Base-by-base conservation (phyloP, 2,329 filamentous ascomycete genomes). In the Nannizziopsis barbatae region DNA sequence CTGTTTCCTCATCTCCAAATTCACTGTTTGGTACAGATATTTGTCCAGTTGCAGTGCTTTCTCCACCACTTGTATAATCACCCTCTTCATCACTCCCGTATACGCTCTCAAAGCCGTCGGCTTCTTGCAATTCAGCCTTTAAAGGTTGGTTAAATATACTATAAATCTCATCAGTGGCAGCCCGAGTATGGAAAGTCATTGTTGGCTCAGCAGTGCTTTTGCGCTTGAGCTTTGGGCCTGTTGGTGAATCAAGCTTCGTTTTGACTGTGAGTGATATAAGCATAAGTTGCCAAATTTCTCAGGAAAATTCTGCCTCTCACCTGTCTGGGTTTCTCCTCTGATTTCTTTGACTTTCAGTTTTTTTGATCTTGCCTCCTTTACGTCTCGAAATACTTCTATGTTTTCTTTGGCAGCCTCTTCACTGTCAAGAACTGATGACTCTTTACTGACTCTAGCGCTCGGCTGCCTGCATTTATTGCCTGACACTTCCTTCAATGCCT, bases 101-200 rank as follows among this genome's bases (percentile, higher is more conserved):
- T 40, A 83, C 80, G 49, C 83, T 81, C 11, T 86, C 80, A 2
- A 74, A 73, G 18, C 73, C 76, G 45, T 67, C 62, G 30, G 68
- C 67, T 1, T 70, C 63, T 14, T 67, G 65, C 31, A 56, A 58
- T 48, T 70, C 64, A 2, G 70, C 69, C 53, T 75, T 75, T 32
- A 90, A 65, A 1, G 92, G 90, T 50, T 92, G 85, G 60, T 92
- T 96, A 68, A 96, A 98, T 42, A 98, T 86, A 50, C 88, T 88
- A 60, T 96, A 96, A 45, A 98, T 95, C 57, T 98, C 92, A 57
- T 96, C 89, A 53, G 90, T 95, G 3, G 92, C 92, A 55, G 92
- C 90, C 58, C 80, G 86, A 10, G 92, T 98, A 62, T 96, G 88
- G 55, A 98, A 79, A 0, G 92, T 98, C 89, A 98, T 95, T 1